Conservation (phyloP, 805 yeast species). For the Priceomyces medius region DNA sequence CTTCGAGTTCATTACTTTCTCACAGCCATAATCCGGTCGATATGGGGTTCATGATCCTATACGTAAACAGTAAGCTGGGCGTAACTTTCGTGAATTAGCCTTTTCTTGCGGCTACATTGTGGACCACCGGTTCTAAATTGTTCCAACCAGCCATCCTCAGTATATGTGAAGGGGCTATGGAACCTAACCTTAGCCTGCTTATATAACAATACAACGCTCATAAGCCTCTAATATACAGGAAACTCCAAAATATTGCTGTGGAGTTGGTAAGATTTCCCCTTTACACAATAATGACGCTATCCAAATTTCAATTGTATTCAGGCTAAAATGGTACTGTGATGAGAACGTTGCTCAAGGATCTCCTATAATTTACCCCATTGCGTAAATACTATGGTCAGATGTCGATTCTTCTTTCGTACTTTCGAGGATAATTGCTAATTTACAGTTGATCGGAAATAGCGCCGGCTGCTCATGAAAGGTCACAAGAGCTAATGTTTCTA, state of each 20-base stretch:
- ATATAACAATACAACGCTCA: background rate
- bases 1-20: background rate
- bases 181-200: background rate
- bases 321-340: no score
- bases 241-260: no score
- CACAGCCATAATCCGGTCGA: slow-evolving; percentile 3
- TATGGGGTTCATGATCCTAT: slow-evolving; percentile 6
- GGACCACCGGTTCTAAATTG: background rate
- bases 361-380: background rate
- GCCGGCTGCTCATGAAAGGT: no score
- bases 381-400: no score
- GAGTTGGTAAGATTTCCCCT: background rate
- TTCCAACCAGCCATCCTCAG: slow-evolving; percentile 1
- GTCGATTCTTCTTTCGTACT: no score
- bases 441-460: no score
- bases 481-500: no score
- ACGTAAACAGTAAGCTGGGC: slow-evolving; percentile 2
- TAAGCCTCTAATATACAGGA: no score
- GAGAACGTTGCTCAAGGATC: background rate
- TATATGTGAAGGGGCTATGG: slow-evolving; percentile 3
- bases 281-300: background rate
- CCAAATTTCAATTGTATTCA: background rate
- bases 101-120: background rate
- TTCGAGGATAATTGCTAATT: no score
- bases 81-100: background rate